Conservation (phyloP, 441 rosid species). For the Cnidoscolus chayamansa region DNA sequence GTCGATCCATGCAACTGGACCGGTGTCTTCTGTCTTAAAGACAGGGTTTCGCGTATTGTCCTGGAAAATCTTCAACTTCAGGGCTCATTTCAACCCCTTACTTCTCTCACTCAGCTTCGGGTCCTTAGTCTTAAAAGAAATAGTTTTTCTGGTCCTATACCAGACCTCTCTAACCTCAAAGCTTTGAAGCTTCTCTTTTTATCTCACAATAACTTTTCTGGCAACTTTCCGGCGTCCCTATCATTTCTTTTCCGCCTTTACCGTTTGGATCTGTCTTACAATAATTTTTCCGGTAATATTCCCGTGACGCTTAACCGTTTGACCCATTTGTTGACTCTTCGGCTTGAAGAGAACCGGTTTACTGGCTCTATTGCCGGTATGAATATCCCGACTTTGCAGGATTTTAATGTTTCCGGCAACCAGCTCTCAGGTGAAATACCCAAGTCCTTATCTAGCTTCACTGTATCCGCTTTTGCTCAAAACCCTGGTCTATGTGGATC, state of each 20-base stretch:
- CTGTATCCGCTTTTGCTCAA: conserved; percentile 46
- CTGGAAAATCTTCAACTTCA: conserved; percentile 64
- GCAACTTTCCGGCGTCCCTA: conserved; percentile 46
- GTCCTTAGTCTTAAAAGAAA: conserved; percentile 76
- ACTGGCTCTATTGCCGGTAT: conserved; percentile 55
- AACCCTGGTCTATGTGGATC: conserved; percentile 72
- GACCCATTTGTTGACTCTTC: conserved; percentile 63
- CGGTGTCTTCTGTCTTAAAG: conserved; percentile 59
- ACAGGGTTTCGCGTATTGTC: conserved; percentile 57
- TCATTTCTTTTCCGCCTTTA: conserved; percentile 41
- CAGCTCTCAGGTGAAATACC: conserved; percentile 71
- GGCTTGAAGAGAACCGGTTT: conserved; percentile 57
- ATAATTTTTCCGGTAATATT: conserved; percentile 59
- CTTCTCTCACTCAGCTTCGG: conserved; percentile 67
- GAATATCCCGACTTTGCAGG: conserved; percentile 40
- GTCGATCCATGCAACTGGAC: conserved; percentile 65
- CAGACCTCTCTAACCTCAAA: conserved; percentile 57
- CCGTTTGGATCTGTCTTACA: conserved; percentile 61
- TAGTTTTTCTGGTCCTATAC: conserved; percentile 48
- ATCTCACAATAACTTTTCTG: conserved; percentile 72
- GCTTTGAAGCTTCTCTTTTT: conserved; percentile 62
- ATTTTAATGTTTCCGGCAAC: conserved; percentile 77
- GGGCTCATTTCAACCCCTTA: conserved; percentile 52
- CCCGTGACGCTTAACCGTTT: conserved; percentile 48
- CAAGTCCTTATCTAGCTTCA: conserved; percentile 35